Evolutionary conservation across 371 early-diverging fungal genomes (phyloP).

Genomic region (Rhizomucor pusillus): DNA sequence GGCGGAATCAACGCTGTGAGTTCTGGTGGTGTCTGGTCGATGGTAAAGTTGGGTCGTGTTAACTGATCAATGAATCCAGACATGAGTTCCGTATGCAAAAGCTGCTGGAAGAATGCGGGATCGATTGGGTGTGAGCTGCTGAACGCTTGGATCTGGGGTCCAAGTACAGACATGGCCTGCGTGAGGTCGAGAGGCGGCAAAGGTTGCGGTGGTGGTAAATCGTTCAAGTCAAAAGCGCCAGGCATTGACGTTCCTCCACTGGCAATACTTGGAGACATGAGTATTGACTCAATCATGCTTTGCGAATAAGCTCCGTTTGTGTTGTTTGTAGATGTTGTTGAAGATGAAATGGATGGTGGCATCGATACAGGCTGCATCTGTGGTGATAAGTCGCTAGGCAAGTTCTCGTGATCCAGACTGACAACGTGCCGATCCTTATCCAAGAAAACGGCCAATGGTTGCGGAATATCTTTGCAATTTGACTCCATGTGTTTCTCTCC

Average conservation of each 20-base stretch:
- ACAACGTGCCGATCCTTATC: conserved; percentile 24
- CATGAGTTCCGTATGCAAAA: conserved; percentile 26
- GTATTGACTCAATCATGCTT: not conserved
- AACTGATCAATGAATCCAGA: conserved; percentile 16
- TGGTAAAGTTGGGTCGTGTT: conserved; percentile 15
- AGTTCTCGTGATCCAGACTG: conserved; percentile 10
- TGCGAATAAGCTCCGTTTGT: not conserved
- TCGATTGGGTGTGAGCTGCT: conserved; percentile 24
- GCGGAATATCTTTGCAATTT: conserved; percentile 33
- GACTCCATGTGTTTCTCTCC: conserved; percentile 30
- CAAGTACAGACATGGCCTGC: conserved; percentile 16
- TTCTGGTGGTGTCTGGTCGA: conserved; percentile 17
- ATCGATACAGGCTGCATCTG: not conserved
- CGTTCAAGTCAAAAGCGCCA: conserved; percentile 13
- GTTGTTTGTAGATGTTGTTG: not conserved
- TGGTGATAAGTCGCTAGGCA: conserved; percentile 1
- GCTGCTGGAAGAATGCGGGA: conserved; percentile 25
- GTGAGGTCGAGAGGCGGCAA: conserved; percentile 12
- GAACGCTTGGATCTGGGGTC: conserved; percentile 30
- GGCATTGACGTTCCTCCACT: conserved; percentile 10
- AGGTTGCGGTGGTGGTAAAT: conserved; percentile 4
- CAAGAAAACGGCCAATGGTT: conserved; percentile 38
- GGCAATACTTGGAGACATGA: conserved; percentile 1
- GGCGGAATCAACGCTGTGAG: conserved; percentile 13
- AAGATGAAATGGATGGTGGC: not conserved